Evolutionary conservation across 2,329 filamentous ascomycete species (phyloP), one percentile per base, ranked within the genome.

Genomic region (Rutstroemia sp.): DNA sequence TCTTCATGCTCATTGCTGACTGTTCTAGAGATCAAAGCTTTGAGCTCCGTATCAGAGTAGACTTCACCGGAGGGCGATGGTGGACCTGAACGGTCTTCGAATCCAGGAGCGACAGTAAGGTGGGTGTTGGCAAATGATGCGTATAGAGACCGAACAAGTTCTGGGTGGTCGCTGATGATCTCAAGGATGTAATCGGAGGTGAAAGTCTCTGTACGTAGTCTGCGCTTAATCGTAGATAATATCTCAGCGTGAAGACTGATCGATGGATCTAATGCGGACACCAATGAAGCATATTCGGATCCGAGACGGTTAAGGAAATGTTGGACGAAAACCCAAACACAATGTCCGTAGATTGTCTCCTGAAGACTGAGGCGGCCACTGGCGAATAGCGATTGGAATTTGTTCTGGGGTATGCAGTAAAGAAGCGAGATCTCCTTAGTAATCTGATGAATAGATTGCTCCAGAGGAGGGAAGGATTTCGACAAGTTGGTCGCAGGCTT

Each of bases 351-450:
- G 67, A 96, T 91, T 12, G 92, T 92, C 75, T 99, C 94, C 72
- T 99, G 94, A 51, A 99, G 78, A 69, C 92, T 96, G 62, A 99
- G 78, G 65, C 87, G 82, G 50, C 92, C 92, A 16, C 82, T 84
- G 51, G 89, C 88, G 72, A 99, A 99, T 65, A 96, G 83, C 57
- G 80, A 77, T 73, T 96, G 92, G 72, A 99, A 90, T 73, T 92
- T 94, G 79, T 96, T 99, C 73, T 95, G 92, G 14, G 94, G 94
- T 64, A 99, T 88, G 72, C 94, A 99, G 82, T 97, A 99, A 17
- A 99, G 79, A 57, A 99, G 81, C 1, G 94, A 97, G 51, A 96
- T 87, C 73, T 99, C 94, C 80, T 97, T 97, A 77, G 94, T 95
- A 76, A 99, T 96, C 74, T 99, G 94, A 74, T 96, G 89, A 63